A percentile compares a stretch with the other conserved stretches of the same genome.
phyloP scores from a whole-genome alignment of 345 rosid species.

The Syzygium oleosum region DNA sequence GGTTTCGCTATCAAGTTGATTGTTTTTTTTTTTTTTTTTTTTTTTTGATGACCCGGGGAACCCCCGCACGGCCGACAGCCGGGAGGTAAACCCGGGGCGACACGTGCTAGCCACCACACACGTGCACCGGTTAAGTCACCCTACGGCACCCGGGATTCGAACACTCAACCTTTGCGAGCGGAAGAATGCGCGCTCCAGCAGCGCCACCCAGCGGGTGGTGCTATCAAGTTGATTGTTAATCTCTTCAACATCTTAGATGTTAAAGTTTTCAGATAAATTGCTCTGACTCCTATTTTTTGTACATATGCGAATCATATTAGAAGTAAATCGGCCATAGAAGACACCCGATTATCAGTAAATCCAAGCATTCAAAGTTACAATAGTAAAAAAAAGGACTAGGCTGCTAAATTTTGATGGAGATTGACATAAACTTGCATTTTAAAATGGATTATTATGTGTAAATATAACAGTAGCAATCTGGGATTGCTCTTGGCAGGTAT shows the following conservation, averaged over 20 bases:
- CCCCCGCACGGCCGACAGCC: too few relatives aligned
- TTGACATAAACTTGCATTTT: background rate
- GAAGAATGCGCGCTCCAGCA: too few relatives aligned
- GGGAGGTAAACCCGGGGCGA: too few relatives aligned
- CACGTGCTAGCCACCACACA: too few relatives aligned
- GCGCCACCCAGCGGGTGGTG: too few relatives aligned
- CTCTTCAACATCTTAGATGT: background rate
- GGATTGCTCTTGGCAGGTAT: background rate
- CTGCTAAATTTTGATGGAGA: background rate
- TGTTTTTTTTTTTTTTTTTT: too few relatives aligned
- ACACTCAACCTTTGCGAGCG: too few relatives aligned
- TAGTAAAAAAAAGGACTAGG: background rate
- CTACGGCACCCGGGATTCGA: too few relatives aligned
- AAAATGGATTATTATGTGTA: background rate
- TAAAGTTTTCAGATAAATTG: background rate
- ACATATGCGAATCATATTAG: background rate
- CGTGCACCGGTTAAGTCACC: too few relatives aligned
- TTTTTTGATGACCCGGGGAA: too few relatives aligned
- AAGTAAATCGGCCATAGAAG: background rate
- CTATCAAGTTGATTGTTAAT: background rate
- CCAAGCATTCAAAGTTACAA: background rate
- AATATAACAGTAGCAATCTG: background rate
- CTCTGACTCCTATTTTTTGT: background rate
- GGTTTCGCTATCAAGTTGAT: slow-evolving; percentile 15
- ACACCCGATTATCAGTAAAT: background rate